Conservation (phyloP, 805 yeast species). For the Saccharomycopsis synnaedendra region DNA sequence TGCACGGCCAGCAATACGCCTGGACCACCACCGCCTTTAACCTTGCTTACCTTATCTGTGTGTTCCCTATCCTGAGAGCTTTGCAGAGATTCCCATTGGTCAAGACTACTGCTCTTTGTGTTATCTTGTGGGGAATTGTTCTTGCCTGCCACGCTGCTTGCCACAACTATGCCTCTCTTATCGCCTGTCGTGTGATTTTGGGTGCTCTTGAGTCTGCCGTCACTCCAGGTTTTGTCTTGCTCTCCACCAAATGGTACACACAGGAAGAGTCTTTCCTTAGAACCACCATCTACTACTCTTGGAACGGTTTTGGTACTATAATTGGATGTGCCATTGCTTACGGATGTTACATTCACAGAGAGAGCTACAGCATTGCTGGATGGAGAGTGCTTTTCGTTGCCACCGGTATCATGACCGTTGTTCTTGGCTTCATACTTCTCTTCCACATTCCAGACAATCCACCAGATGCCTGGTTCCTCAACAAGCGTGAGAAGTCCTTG, state of each 20-base stretch:
- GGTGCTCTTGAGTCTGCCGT: constrained; percentile 44
- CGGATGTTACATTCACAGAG: constrained; percentile 28
- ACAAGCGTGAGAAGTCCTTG: constrained; percentile 28
- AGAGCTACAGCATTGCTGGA: constrained; percentile 26
- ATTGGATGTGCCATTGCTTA: constrained; percentile 38
- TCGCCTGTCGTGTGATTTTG: constrained; percentile 36
- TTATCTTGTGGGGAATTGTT: constrained; percentile 54
- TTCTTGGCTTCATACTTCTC: constrained; percentile 30
- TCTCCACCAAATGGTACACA: constrained; percentile 28
- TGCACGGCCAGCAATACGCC: constrained; percentile 33
- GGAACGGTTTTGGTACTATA: constrained; percentile 25
- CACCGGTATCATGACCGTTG: constrained; percentile 40
- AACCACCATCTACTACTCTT: constrained; percentile 27
- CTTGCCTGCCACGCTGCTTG: constrained; percentile 39
- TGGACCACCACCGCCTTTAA: constrained; percentile 55
- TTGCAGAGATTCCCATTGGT: constrained; percentile 50
- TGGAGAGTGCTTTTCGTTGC: constrained; percentile 46
- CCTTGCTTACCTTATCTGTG: constrained; percentile 52
- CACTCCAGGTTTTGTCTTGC: constrained; percentile 39
- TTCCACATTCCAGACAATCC: constrained; percentile 40
- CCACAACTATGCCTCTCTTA: constrained; percentile 33
- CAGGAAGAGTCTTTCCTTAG: constrained; percentile 25
- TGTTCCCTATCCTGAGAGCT: constrained; percentile 33
- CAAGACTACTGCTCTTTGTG: constrained; percentile 34
- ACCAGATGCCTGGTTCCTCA: constrained; percentile 26